Conservation (phyloP, 2,329 filamentous ascomycete genomes). For the Atkinsonella texensis region DNA sequence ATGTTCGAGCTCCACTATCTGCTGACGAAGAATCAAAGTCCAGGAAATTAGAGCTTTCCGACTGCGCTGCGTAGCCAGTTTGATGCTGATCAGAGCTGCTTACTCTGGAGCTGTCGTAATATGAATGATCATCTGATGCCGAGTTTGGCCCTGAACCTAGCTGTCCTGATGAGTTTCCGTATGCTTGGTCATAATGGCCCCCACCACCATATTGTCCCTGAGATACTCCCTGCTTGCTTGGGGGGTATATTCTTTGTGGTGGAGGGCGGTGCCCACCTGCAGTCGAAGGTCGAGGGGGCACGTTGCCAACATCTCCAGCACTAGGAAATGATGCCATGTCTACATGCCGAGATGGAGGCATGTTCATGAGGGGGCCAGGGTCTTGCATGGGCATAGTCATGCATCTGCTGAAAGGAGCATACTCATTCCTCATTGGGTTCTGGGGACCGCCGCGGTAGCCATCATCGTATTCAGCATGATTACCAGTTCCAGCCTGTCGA, state of each 20-base stretch:
- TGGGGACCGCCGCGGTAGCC: conserved; percentile 17
- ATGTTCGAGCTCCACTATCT: conserved; percentile 26
- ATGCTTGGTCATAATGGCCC: conserved; percentile 20
- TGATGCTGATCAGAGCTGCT: conserved; percentile 15
- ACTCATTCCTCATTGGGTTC: conserved; percentile 26
- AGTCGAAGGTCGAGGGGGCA: conserved; percentile 43
- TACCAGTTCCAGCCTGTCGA: conserved; percentile 12
- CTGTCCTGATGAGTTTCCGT: conserved; percentile 16
- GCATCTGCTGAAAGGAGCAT: conserved; percentile 42
- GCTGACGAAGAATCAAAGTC: conserved; percentile 31
- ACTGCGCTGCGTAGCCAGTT: conserved; percentile 12
- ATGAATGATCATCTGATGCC: conserved; percentile 38
- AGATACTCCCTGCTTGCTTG: conserved; percentile 24
- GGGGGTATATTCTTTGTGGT: conserved; percentile 40
- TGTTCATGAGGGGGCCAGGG: conserved; percentile 27
- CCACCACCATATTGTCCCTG: conserved; percentile 20
- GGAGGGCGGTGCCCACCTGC: conserved; percentile 39
- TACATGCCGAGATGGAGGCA: conserved; percentile 23
- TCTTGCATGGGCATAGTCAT: conserved; percentile 48
- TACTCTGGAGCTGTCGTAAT: conserved; percentile 31
- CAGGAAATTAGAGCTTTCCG: conserved; percentile 19
- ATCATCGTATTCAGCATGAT: conserved; percentile 17
- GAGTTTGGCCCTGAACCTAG: conserved; percentile 1
- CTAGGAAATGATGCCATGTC: conserved; percentile 36
- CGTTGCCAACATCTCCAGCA: conserved; percentile 27